These are phyloP conservation scores for Globomyces pollinis-pini DNA, from an alignment of 192 early-diverging fungal genomes.

Conservation along the genomic window DNA sequence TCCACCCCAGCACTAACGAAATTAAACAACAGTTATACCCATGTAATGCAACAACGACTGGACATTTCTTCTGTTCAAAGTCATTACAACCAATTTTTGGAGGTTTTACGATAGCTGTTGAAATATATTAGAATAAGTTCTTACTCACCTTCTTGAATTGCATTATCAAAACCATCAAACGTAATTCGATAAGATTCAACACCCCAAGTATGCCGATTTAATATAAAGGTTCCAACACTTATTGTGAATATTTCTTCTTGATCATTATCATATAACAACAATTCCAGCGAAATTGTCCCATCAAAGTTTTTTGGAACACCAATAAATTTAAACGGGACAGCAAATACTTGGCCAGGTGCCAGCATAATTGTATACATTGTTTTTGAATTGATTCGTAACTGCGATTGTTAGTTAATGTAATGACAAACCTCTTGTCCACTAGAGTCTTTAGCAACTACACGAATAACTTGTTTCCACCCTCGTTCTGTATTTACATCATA, in stretches of 20 bases:
- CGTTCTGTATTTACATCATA: too few species aligned
- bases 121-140: slow-evolving; percentile 22
- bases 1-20: slow-evolving; percentile 66
- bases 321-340: slow-evolving; percentile 34
- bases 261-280: slow-evolving; percentile 24
- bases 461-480: slow-evolving; percentile 12
- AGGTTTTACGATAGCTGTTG: slow-evolving; percentile 35
- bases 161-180: slow-evolving; percentile 58
- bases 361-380: slow-evolving; percentile 35
- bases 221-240: slow-evolving; percentile 7
- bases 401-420: slow-evolving; percentile 20
- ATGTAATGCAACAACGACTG: slow-evolving; percentile 62
- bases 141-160: slow-evolving; percentile 67
- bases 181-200: slow-evolving; percentile 61
- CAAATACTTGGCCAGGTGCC: slow-evolving; percentile 40
- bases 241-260: slow-evolving; percentile 17
- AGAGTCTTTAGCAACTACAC: background rate
- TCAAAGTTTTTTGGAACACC: background rate
- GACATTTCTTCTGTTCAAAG: slow-evolving; percentile 27
- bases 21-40: slow-evolving; percentile 12
- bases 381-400: too few species aligned
- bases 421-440: slow-evolving; percentile 10
- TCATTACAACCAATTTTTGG: slow-evolving; percentile 28
- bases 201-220: slow-evolving; percentile 24
- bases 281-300: slow-evolving; percentile 14